Percentiles rank a stretch among this genome's conserved stretches.
Evolutionary conservation across 257 asterid species (phyloP).

Genomic region (Apocynum venetum): DNA sequence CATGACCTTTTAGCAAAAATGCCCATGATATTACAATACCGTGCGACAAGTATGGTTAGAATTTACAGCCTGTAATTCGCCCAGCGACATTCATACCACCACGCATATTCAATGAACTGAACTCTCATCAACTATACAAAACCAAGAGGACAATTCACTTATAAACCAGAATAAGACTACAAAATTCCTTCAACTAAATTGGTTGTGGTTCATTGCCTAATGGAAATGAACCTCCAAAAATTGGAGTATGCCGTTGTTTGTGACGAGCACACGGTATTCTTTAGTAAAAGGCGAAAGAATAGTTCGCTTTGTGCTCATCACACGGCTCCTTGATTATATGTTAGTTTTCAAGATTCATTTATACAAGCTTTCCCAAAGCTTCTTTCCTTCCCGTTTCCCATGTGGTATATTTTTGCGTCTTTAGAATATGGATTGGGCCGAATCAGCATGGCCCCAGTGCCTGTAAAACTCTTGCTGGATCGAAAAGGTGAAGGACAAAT

Average conservation of each 20-base stretch:
- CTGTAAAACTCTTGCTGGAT: no score
- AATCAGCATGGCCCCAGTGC: neutral
- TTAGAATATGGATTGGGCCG: neutral
- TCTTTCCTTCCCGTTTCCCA: neutral
- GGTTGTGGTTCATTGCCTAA: neutral
- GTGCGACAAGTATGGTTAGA: no score
- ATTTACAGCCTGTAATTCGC: no score
- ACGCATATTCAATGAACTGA: no score
- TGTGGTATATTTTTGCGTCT: neutral
- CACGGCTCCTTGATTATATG: neutral
- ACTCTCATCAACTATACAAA: no score
- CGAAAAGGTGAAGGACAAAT: no score
- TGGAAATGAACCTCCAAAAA: neutral
- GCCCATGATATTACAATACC: no score
- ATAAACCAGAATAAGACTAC: no score
- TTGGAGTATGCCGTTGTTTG: neutral
- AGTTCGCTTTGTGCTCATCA: neutral
- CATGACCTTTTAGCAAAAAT: no score
- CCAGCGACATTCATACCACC: no score
- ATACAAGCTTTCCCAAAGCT: neutral
- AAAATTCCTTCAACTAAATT: no score
- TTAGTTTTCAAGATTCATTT: neutral
- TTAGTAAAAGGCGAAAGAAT: neutral
- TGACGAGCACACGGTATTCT: neutral
- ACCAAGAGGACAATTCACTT: no score